phyloP scores from a whole-genome alignment of 2,329 filamentous ascomycete species.

The Aplosporella prunicola region DNA sequence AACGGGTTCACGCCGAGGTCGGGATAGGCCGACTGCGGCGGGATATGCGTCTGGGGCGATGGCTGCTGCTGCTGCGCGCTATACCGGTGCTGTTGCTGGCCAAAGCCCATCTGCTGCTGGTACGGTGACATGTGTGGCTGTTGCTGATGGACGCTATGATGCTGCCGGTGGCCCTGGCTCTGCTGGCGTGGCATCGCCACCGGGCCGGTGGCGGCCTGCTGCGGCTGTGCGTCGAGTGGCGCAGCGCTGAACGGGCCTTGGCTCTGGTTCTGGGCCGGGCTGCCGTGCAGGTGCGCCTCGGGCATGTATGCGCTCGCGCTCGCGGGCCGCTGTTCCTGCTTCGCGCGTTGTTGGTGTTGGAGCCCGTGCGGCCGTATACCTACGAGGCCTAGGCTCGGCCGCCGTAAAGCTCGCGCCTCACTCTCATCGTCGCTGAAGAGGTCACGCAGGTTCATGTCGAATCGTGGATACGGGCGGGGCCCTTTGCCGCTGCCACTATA shows the following conservation, averaged over 20 bases:
- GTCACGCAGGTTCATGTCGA: slow-evolving; percentile 41
- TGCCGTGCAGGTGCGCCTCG: not conserved
- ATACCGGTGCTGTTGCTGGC: slow-evolving; percentile 13
- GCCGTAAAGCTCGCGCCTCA: slow-evolving; percentile 24
- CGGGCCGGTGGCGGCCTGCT: not conserved
- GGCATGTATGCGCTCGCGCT: not conserved
- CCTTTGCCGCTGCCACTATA: too few relatives aligned
- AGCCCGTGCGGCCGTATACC: slow-evolving; percentile 18
- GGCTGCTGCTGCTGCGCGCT: slow-evolving; percentile 11
- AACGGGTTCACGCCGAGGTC: slow-evolving; percentile 27
- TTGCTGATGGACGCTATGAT: slow-evolving; percentile 13
- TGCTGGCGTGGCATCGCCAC: slow-evolving; percentile 2
- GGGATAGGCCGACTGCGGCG: slow-evolving; percentile 13
- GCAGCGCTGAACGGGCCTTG: not conserved
- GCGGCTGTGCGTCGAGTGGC: slow-evolving; percentile 3
- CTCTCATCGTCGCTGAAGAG: slow-evolving; percentile 32
- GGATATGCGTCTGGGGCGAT: slow-evolving; percentile 15
- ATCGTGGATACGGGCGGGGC: slow-evolving; percentile 44
- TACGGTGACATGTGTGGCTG: slow-evolving; percentile 19
- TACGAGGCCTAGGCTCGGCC: slow-evolving; percentile 14
- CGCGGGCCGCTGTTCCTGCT: slow-evolving; percentile 10
- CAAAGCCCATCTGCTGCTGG: slow-evolving; percentile 25
- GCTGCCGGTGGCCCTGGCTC: slow-evolving; percentile 9
- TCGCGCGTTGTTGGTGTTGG: slow-evolving; percentile 17
- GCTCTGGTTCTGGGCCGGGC: not conserved